phyloP scores from a whole-genome alignment of 1,284 basidiomycete genomes.

The Cystobasidiaceae sp. region DNA sequence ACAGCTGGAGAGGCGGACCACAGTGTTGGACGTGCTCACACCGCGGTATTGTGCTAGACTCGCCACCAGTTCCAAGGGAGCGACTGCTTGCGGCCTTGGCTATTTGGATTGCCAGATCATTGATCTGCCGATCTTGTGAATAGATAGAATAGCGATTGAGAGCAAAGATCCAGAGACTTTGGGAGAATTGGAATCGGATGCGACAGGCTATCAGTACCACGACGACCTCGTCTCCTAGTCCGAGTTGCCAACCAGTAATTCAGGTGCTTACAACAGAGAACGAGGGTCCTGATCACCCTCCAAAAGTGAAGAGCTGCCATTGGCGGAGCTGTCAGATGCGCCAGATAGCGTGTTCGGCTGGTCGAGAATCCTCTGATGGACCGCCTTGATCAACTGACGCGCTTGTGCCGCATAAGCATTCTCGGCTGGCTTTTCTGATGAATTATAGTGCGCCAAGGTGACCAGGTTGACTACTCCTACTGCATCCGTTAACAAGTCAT shows the following conservation, averaged over 20 bases:
- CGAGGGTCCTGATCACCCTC: conserved; percentile 45
- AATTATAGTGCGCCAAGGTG: conserved; percentile 40
- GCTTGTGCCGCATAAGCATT: conserved; percentile 33
- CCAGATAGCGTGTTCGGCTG: too few relatives aligned
- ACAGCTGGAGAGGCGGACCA: too few relatives aligned
- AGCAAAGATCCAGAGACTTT: conserved; percentile 46
- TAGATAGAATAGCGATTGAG: conserved; percentile 42
- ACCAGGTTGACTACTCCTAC: conserved; percentile 44
- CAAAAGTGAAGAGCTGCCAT: conserved; percentile 37
- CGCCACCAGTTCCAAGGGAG: conserved; percentile 20
- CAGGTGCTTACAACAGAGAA: conserved; percentile 18
- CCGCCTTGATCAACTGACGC: too few relatives aligned
- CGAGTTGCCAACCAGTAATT: background rate
- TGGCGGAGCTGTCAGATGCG: too few relatives aligned
- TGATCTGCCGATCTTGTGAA: conserved; percentile 39
- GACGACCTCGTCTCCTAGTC: background rate
- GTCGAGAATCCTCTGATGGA: too few relatives aligned
- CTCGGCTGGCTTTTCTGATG: too few relatives aligned
- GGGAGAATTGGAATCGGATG: background rate
- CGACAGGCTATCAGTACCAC: background rate
- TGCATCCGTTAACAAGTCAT: conserved; percentile 45
- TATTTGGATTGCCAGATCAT: conserved; percentile 42
- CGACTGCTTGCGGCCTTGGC: conserved; percentile 42
- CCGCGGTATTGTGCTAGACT: background rate
- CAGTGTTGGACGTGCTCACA: background rate